Base-by-base conservation (phyloP, 2,329 filamentous ascomycete species). In the Sporothrix protearum region DNA sequence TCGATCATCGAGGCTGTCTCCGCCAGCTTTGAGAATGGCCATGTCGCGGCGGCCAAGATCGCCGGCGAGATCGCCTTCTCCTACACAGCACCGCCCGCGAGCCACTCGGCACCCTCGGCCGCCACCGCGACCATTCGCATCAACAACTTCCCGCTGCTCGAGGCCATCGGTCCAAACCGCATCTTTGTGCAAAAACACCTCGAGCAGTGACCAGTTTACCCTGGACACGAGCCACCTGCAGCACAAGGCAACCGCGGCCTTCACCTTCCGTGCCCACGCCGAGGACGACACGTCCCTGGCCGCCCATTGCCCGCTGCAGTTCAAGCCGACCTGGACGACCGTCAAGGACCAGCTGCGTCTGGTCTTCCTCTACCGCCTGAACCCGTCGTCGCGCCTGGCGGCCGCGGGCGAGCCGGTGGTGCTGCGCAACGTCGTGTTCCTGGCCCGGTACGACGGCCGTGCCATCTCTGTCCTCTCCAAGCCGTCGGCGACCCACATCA, bases 1-100 rank as follows among this genome's bases (percentile, higher is more conserved):
- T 98, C 95, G 16, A 87, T 98, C 71, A 91, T 98, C 68, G 96
- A 99, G 80, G 96, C 92, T 0, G 89, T 98, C n/a, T 96, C 89
- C 73, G 92, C 92, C 16, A 89, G 88, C 69, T 96, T 97, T 78
- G 91, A 94, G 71, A 87, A 91, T 45, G 92, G 92, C 9, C 84
- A 84, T 14, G 82, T 94, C 12, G 92, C 88, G 74, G 90, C 88
- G 66, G 89, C 90, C 16, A 91, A 91, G 72, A 88, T 97, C 28
- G 89, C 90, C 59, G 96, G 96, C 72, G 95, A 99, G 81, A 89
- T 99, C 75, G 96, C 95, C 3, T 88, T 99, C 75, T 89, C 91
- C 28, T 94, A 94, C 79, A 96, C 47, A 78, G 83, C 25, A 77
- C 82, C 71, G 82, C 85, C 19, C 12, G 30, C 30, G 6, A 42